Evolutionary conservation across 768 basidiomycete species (phyloP), one percentile per base, ranked within the genome.

Genomic region (Leucosporidium scottii): DNA sequence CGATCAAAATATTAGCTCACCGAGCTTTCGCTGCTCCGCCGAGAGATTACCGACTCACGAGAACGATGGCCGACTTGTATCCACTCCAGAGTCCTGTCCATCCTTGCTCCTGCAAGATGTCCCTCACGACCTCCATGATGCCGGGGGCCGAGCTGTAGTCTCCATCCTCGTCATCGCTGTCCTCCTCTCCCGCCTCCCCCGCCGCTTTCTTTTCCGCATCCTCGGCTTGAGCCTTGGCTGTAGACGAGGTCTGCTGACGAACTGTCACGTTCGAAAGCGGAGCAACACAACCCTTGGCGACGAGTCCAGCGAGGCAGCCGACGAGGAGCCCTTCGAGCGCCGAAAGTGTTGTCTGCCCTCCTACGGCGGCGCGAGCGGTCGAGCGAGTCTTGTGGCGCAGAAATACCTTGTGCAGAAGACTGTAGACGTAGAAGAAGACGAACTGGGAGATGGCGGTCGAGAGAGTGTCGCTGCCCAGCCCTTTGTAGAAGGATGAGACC

Each of bases 211-310:
- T 15, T 54, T 8, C 56, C 54, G 8, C 62, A 64, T 28, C 57
- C 10, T 39, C 57, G 1, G 18, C 23, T n/a, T 59, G 48, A 1
- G 36, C 39, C 18, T 27, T 59, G 1, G 39, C 39, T n/a, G 39
- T 20, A 23, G 39, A 47, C 57, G 79, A 80, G 0, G 79, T 82
- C 73, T 86, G 85, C 25, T 85, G 79, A 31, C 81, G 80, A 1
- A 85, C 80, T 3, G 85, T 84, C 53, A 86, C 77, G 51, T 85
- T 81, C 65, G 81, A 83, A 20, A 86, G 77, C 0, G 85, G 86
- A 9, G 82, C 83, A 84, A 82, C 20, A 85, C 76, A 0, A 82
- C 82, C n/a, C 28, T 84, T 81, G 51, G 84, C 84, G 1, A 82
- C 80, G 18, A 86, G 80, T 28, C 85, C 85, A 0, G 85, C 83